Conservation (phyloP, 2,329 filamentous ascomycete genomes). For the Plectosphaerella sp. region DNA sequence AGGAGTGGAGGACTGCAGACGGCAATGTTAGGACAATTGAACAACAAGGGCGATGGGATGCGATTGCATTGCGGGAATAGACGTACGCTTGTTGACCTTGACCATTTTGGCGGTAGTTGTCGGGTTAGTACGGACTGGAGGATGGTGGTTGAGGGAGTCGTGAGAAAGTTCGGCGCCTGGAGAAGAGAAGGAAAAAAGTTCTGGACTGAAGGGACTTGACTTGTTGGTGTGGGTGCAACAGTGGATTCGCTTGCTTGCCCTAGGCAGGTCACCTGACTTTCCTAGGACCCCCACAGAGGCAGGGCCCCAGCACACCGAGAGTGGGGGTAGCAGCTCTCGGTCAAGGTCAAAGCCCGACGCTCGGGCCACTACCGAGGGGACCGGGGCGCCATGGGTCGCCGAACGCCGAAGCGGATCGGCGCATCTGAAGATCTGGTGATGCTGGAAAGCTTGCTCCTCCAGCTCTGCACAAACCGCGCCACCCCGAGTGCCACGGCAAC, state of each 20-base stretch:
- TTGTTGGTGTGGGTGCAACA: not conserved
- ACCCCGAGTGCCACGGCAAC: not conserved
- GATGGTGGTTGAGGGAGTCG: conserved; percentile 3
- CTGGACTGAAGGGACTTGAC: too few relatives aligned
- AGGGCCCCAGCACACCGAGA: too few relatives aligned
- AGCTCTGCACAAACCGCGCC: not conserved
- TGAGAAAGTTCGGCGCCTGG: conserved; percentile 2
- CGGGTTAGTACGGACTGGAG: conserved; percentile 9
- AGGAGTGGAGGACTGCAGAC: conserved; percentile 62
- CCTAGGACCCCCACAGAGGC: too few relatives aligned
- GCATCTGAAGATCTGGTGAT: not conserved
- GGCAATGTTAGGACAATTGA: conserved; percentile 13
- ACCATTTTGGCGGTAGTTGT: conserved; percentile 52
- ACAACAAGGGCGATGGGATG: not conserved
- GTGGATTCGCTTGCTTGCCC: not conserved
- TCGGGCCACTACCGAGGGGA: too few relatives aligned
- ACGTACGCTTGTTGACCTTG: conserved; percentile 62
- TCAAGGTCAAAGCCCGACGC: too few relatives aligned
- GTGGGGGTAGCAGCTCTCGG: too few relatives aligned
- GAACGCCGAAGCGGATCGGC: conserved; percentile 1
- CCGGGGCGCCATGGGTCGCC: not conserved
- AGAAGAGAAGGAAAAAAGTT: too few relatives aligned
- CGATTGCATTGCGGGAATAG: not conserved
- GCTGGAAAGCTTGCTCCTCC: not conserved
- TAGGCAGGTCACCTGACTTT: not conserved